Conservation (phyloP, 805 yeast genomes). For the Cyberlindnera petersonii region DNA sequence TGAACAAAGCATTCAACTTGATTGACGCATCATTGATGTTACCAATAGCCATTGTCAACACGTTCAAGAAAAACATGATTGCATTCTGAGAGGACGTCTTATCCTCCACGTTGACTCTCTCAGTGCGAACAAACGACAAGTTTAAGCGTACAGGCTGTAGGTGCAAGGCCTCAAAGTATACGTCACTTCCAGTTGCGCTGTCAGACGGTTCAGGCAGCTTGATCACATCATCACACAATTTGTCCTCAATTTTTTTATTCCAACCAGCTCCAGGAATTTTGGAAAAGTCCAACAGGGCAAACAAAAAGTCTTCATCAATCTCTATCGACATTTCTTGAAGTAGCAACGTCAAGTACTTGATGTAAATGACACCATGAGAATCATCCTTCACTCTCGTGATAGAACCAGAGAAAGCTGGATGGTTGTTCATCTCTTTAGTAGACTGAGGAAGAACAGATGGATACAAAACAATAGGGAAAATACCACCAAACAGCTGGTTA, state of each 20-base stretch:
- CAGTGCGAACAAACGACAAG: constrained; percentile 87
- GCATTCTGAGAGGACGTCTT: constrained; percentile 59
- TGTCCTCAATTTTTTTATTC: constrained; percentile 44
- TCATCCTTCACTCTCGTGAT: constrained; percentile 82
- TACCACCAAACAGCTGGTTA: constrained; percentile 84
- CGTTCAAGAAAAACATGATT: constrained; percentile 72
- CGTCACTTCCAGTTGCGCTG: constrained; percentile 56
- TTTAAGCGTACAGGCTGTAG: constrained; percentile 89
- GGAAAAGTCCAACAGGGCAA: constrained; percentile 74
- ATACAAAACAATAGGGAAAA: constrained; percentile 81
- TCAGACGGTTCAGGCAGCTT: constrained; percentile 67
- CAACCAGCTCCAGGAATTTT: constrained; percentile 82
- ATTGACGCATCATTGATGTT: constrained; percentile 97
- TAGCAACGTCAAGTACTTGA: constrained; percentile 86
- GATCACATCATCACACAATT: constrained; percentile 58
- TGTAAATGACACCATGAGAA: constrained; percentile 81
- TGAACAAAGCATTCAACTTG: constrained; percentile 75
- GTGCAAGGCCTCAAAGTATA: constrained; percentile 89
- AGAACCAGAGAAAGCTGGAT: constrained; percentile 88
- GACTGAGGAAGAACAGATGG: constrained; percentile 89
- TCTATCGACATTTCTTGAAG: constrained; percentile 91
- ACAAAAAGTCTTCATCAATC: constrained; percentile 88
- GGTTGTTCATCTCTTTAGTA: constrained; percentile 75
- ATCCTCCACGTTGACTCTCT: constrained; percentile 64
- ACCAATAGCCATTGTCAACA: constrained; percentile 94